Base-by-base conservation (phyloP, 164 flowering plant genomes). In the Santalum album region DNA sequence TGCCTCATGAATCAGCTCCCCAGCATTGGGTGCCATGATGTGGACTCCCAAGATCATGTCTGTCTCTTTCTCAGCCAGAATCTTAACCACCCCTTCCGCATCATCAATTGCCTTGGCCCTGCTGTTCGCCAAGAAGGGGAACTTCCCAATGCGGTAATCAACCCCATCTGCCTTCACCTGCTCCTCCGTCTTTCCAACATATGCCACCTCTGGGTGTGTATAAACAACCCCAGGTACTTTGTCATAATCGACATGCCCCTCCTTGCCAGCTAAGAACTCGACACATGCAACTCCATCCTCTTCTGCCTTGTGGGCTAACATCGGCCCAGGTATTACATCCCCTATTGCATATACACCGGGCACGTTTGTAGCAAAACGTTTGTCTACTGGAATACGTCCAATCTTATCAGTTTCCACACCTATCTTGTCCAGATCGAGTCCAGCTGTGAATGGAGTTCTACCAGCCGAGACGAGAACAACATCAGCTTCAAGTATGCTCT, bases 201-300 rank as follows among this genome's bases (percentile, higher is more conserved):
- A 86, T 14, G 96, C 95, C 64, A 89, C 91, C 71, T 89, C 96
- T 25, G 96, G 96, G 62, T 86, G 84, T 1, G 96, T 89, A 53
- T 86, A 89, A 18, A 77, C 84, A 54, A 89, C 96, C 3, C 95
- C 96, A 25, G 96, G 96, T 36, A 89, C 95, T 77, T 75, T 42
- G 60, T 86, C 89, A 54, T 88, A 88, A 67, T 88, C 96, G 49
- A 88, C 94, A 68, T 86, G 94, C 21, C 87, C 94, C 44, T 65
- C 78, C 54, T 88, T 86, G 12, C 96, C 96, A 16, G 94, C 94
- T 53, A 88, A 75, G 70, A 69, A 80, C 65, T 88, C 96, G 3
- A 86, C 96, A 63, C 94, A 86, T 3, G 94, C 96, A 65, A 86
- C 87, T 18, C 96, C 96, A 65, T 88, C 96, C 57, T 88, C 94